These are phyloP conservation scores for Paracamarosporium sp. DNA, from an alignment of 2,329 filamentous ascomycete species.

Conservation along the genomic window DNA sequence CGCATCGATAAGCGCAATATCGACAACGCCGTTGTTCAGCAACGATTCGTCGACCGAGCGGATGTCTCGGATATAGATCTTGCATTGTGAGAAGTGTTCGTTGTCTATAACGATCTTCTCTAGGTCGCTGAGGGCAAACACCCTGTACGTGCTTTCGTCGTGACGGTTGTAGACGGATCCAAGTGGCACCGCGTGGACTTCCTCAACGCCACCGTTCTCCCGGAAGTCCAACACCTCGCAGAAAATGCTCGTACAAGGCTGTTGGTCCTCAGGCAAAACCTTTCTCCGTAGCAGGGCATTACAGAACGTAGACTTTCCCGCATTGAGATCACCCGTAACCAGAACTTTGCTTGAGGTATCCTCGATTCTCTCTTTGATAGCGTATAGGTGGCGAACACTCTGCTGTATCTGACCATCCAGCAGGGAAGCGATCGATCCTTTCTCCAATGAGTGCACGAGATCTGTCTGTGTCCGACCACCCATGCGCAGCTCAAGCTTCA, in stretches of 20 bases:
- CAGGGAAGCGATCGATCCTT: conserved; percentile 85
- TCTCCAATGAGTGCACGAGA: conserved; percentile 92
- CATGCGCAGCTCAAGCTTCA: conserved; percentile 94
- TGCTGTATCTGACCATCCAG: conserved; percentile 94
- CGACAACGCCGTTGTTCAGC: conserved; percentile 95
- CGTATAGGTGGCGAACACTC: conserved; percentile 87
- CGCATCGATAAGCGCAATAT: conserved; percentile 96
- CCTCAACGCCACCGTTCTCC: conserved; percentile 89
- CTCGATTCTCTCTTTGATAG: conserved; percentile 90
- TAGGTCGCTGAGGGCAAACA: conserved; percentile 77
- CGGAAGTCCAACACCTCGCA: conserved; percentile 94
- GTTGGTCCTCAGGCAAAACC: conserved; percentile 93
- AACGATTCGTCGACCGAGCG: conserved; percentile 90
- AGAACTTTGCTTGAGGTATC: conserved; percentile 97
- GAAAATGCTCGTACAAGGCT: conserved; percentile 97
- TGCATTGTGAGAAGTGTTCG: conserved; percentile 89
- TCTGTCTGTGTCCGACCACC: conserved; percentile 86
- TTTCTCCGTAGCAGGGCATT: conserved; percentile 95
- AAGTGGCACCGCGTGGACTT: conserved; percentile 93
- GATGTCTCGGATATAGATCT: conserved; percentile 92
- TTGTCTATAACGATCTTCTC: conserved; percentile 92
- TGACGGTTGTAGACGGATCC: conserved; percentile 81
- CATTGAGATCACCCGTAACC: conserved; percentile 94
- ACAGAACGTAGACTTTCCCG: conserved; percentile 98
- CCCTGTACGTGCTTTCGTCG: conserved; percentile 93